A percentile compares a stretch with the other conserved stretches of the same genome.
phyloP scores from a whole-genome alignment of 1,284 basidiomycete genomes.

The Grifola frondosa region DNA sequence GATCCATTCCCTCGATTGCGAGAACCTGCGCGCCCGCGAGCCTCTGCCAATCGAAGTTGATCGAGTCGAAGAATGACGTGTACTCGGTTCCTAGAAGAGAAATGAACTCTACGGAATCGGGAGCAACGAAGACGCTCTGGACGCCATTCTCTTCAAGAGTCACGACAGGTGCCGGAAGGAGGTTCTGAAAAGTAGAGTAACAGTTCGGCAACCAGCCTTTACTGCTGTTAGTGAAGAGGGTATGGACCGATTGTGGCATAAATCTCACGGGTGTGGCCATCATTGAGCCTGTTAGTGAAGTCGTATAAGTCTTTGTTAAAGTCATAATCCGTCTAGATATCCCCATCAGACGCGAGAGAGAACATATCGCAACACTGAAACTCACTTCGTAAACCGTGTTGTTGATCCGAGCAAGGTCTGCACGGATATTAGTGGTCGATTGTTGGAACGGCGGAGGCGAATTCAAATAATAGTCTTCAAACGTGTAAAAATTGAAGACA shows the following conservation, averaged over 20 bases:
- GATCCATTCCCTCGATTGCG: constrained; percentile 51
- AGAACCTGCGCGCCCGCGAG: constrained; percentile 61
- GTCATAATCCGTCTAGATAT: constrained; percentile 47
- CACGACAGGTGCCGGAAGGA: constrained; percentile 60
- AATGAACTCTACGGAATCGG: constrained; percentile 38
- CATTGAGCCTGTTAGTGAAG: constrained; percentile 57
- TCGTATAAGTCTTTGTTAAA: constrained; percentile 60
- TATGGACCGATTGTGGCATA: neutral
- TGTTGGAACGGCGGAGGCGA: constrained; percentile 63
- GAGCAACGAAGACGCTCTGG: constrained; percentile 55
- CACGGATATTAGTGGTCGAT: constrained; percentile 55
- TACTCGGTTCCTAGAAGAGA: constrained; percentile 32
- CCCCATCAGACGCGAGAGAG: neutral
- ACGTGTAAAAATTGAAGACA: constrained; percentile 66
- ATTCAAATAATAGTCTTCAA: constrained; percentile 60
- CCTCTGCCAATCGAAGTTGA: constrained; percentile 55
- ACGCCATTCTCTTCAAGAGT: constrained; percentile 52
- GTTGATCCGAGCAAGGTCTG: constrained; percentile 47
- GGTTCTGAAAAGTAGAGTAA: constrained; percentile 55
- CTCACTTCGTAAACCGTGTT: constrained; percentile 45
- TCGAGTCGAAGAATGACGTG: constrained; percentile 49
- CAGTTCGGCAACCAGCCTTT: constrained; percentile 60
- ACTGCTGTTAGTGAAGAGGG: neutral
- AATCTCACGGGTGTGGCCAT: constrained; percentile 60
- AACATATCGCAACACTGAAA: neutral